phyloP scores from a whole-genome alignment of 129 eudicot genomes.

The Artemisia tridentata region DNA sequence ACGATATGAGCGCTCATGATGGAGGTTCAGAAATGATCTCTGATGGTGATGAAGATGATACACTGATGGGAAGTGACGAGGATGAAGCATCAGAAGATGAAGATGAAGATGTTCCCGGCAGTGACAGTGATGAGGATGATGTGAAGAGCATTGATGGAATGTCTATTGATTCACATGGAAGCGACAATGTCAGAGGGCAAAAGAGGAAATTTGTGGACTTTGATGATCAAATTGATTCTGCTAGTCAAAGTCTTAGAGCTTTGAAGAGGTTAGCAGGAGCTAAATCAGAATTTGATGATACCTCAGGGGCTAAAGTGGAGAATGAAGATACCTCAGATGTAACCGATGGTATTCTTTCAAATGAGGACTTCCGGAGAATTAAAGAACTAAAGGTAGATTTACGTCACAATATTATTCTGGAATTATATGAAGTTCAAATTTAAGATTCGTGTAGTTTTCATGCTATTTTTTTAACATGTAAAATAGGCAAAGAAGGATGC shows the following conservation, averaged over 20 bases:
- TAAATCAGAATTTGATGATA: slow-evolving; percentile 30
- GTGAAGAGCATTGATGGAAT: slow-evolving; percentile 34
- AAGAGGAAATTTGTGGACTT: slow-evolving; percentile 83
- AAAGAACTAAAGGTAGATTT: slow-evolving; percentile 63
- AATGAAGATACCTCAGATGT: slow-evolving; percentile 11
- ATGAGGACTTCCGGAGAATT: slow-evolving; percentile 85
- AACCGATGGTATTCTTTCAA: slow-evolving; percentile 73
- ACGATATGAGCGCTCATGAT: slow-evolving; percentile 31
- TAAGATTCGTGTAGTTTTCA: not conserved
- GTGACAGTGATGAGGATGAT: slow-evolving; percentile 38
- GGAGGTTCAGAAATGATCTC: slow-evolving; percentile 38
- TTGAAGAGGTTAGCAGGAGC: slow-evolving; percentile 74
- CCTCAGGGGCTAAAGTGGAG: not conserved
- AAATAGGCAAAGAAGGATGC: slow-evolving; percentile 81
- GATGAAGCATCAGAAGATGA: slow-evolving; percentile 39
- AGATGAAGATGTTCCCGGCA: slow-evolving; percentile 30
- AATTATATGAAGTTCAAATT: not conserved
- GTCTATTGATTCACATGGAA: slow-evolving; percentile 25
- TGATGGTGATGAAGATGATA: slow-evolving; percentile 27
- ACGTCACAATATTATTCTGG: not conserved
- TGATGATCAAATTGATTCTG: slow-evolving; percentile 61
- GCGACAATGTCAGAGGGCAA: slow-evolving; percentile 28
- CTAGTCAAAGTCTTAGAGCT: slow-evolving; percentile 78
- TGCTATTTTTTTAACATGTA: slow-evolving; percentile 3
- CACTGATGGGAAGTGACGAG: slow-evolving; percentile 31